A percentile compares a stretch with the other conserved stretches of the same genome.
These are phyloP conservation scores for Allantophomopsis lycopodina DNA, from an alignment of 2,329 filamentous ascomycete species.

Conservation along the genomic window DNA sequence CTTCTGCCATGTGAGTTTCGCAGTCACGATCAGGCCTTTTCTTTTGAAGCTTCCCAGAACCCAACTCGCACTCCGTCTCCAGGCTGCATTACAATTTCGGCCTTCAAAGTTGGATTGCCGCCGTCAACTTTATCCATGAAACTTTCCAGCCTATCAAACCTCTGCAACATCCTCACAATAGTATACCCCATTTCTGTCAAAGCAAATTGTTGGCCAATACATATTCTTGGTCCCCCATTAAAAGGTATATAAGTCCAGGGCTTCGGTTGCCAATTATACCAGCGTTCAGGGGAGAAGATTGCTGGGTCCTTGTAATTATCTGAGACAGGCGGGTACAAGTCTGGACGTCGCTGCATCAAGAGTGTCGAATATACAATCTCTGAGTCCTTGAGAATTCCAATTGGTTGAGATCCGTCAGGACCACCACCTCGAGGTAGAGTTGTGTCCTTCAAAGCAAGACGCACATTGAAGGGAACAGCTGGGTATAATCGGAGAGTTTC, in stretches of 20 bases:
- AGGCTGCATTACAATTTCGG: constrained; percentile 46
- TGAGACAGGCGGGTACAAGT: constrained; percentile 41
- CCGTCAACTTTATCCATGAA: constrained; percentile 40
- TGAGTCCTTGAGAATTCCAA: constrained; percentile 54
- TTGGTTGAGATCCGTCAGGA: constrained; percentile 41
- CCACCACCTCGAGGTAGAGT: constrained; percentile 62
- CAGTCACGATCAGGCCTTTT: too few relatives aligned
- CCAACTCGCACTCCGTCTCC: constrained; percentile 42
- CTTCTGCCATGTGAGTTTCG: too few relatives aligned
- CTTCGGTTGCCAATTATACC: constrained; percentile 47
- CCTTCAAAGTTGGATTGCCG: constrained; percentile 36
- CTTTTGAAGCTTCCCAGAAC: constrained; percentile 29
- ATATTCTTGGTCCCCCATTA: constrained; percentile 61
- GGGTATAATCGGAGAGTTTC: constrained; percentile 71
- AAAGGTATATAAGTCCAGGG: constrained; percentile 65
- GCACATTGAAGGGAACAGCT: constrained; percentile 66
- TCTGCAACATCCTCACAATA: constrained; percentile 58
- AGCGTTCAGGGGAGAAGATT: constrained; percentile 53
- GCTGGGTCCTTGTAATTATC: constrained; percentile 29
- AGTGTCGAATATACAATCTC: constrained; percentile 53
- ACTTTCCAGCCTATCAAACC: constrained; percentile 49
- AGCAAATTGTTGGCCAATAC: constrained; percentile 72
- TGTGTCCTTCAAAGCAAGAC: constrained; percentile 58
- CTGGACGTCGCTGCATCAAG: constrained; percentile 56
- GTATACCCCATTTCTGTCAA: constrained; percentile 66